Percentiles rank a stretch among this genome's conserved stretches.
Conservation (phyloP, 1,284 basidiomycete species). For the Ganoderma meredithae region DNA sequence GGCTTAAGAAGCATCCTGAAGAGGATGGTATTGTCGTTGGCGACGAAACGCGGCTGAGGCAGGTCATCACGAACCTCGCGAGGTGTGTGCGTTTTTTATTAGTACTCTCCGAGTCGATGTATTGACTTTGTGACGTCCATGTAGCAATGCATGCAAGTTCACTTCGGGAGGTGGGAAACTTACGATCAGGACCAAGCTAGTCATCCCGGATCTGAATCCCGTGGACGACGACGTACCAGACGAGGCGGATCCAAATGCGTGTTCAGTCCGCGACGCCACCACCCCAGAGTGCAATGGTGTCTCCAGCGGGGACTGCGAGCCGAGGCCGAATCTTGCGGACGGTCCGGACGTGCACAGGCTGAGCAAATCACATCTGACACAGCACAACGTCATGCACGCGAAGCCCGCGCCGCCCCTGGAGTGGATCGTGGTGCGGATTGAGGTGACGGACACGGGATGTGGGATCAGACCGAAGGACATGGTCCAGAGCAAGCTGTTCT, state of each 20-base stretch:
- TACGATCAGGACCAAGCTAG: constrained; percentile 63
- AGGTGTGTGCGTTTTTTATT: constrained; percentile 52
- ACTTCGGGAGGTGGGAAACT: constrained; percentile 78
- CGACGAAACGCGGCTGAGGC: constrained; percentile 82
- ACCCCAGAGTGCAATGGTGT: constrained; percentile 1
- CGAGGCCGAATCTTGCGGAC: neutral
- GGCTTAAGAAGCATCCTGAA: constrained; percentile 52
- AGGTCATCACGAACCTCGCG: constrained; percentile 81
- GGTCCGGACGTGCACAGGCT: constrained; percentile 41
- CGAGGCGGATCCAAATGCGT: constrained; percentile 9
- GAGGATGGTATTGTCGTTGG: constrained; percentile 76
- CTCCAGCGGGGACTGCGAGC: neutral
- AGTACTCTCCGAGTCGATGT: no score
- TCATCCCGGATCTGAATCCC: constrained; percentile 48
- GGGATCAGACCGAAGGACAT: constrained; percentile 81
- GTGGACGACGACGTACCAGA: constrained; percentile 22
- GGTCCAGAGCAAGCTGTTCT: constrained; percentile 76
- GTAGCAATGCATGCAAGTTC: constrained; percentile 81
- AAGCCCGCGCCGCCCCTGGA: constrained; percentile 50
- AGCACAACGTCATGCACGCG: constrained; percentile 55
- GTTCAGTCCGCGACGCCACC: neutral
- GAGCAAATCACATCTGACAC: constrained; percentile 54
- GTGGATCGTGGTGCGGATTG: constrained; percentile 79
- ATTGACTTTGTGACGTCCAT: neutral
- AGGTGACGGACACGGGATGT: constrained; percentile 83